Evolutionary conservation across 768 basidiomycete genomes (phyloP), one percentile per base, ranked within the genome.

Genomic region (Tricholoma terreum): DNA sequence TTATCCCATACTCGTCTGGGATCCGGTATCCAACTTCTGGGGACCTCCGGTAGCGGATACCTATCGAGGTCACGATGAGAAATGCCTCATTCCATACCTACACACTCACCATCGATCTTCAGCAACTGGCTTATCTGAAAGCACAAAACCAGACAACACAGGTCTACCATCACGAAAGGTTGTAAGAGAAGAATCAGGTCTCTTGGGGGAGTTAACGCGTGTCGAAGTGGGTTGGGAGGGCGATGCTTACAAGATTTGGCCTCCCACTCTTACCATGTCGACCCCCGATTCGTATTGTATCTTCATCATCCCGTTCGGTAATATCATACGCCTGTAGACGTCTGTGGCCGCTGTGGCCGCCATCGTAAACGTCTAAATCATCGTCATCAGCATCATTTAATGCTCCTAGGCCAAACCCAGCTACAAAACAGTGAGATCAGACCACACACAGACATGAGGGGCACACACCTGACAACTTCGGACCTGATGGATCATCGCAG

Each of bases 301-400:
- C 80, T 22, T 90, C 86, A 2, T 91, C 85, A 6, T 88, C 87
- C 1, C 75, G 78, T 14, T 87, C 86, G 15, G 71, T 71, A 30
- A 75, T 73, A 62, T 94, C 89, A 64, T 87, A 90, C 6, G 89
- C 88, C 43, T 83, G 76, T 36, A 81, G 77, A 57, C 73, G 80
- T 58, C 78, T 74, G 14, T 75, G 71, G 8, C 64, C 63, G 12
- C 67, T 65, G 31, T 69, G 55, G 1, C 62, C 64, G 36, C 75
- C 72, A 62, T 92, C 91, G 62, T 94, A 95, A 4, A 94, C 77
- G 62, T 94, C 92, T 33, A 92, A 52, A 66, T 94, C 94, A 67
- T 98, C 94, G 48, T 95, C 92, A 50, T 98, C 95, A 2, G 92
- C 94, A 54, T 97, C 94, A 65, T 96, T 97, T 15, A 94, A 71